Base-by-base conservation (phyloP, 306 rosid species). In the Lupinus albus region DNA sequence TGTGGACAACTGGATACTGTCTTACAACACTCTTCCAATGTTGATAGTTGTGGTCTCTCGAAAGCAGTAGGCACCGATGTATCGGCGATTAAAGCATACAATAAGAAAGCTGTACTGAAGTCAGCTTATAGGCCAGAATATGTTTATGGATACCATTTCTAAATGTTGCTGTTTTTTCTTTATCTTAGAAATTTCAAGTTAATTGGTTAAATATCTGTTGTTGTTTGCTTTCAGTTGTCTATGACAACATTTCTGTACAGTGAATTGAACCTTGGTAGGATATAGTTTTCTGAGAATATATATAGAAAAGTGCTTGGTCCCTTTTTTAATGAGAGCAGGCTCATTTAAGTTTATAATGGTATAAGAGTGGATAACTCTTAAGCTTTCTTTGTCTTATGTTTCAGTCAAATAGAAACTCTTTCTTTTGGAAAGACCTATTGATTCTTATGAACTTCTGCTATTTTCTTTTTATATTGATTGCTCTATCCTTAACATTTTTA, bases 1-100 rank as follows among this genome's bases (percentile, higher is more conserved):
- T 78, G 98, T 47, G 82, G 96, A 52, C 71, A 86, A 73, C 61
- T 87, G 71, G 95, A 86, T 53, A 74, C 68, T 47, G 70, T 80
- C 21, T 69, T 86, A 33, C 88, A 65, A 28, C 67, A 71, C 54
- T 77, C 61, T n/a, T 81, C 85, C 62, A 65, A 21, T 48, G 53
- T 14, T 25, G 79, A 66, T 38, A 80, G 36, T 59, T 21, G 3
- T 39, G 14, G 11, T 66, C 53, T 21, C 41, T 49, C 60, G 11
- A 89, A 78, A 11, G 84, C 81, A 68, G 83, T 72, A 70, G 80
- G 73, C 25, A 79, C 16, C 53, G 87, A 83, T 20, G 41, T 78
- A 32, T 7, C 72, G 47, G 39, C 71, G n/a, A 12, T 33, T 55
- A 85, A 74, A 79, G 28, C 73, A 56, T 84, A 42, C 79, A 79